These are phyloP conservation scores for Chloranthus sessilifolius DNA, from an alignment of 164 flowering plant genomes.

Conservation along the genomic window DNA sequence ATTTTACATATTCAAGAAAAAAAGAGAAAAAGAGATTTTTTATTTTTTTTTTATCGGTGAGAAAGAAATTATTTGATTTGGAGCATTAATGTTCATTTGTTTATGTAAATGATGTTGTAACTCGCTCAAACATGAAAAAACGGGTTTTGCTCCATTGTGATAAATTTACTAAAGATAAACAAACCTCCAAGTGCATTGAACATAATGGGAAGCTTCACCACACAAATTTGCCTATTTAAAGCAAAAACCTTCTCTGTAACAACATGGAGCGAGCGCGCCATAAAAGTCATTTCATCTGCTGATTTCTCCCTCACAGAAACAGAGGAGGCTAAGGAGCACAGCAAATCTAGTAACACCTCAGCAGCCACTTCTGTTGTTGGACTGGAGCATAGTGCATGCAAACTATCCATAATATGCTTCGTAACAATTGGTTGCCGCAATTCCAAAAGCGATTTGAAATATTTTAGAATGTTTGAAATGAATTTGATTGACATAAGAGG, in stretches of 20 bases:
- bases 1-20: background rate
- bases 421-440: slow-evolving; percentile 65
- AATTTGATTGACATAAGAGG: slow-evolving; percentile 55
- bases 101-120: no score
- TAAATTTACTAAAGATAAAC: background rate
- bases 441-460: slow-evolving; percentile 62
- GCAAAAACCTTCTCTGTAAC: slow-evolving; percentile 65
- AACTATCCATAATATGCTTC: slow-evolving; percentile 53
- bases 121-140: no score
- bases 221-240: slow-evolving; percentile 53
- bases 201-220: slow-evolving; percentile 66
- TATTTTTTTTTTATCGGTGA: no score
- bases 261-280: slow-evolving; percentile 69
- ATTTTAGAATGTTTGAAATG: slow-evolving; percentile 46
- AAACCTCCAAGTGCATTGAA: slow-evolving; percentile 79
- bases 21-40: no score
- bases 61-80: no score
- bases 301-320: slow-evolving; percentile 49
- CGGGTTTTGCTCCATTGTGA: no score
- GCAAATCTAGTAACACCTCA: slow-evolving; percentile 58
- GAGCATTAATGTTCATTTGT: no score
- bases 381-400: slow-evolving; percentile 50
- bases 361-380: slow-evolving; percentile 49
- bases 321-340: slow-evolving; percentile 53
- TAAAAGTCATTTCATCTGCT: slow-evolving; percentile 67